phyloP scores from a whole-genome alignment of 805 yeast genomes.

The Kodamaea kaohsiungensis region DNA sequence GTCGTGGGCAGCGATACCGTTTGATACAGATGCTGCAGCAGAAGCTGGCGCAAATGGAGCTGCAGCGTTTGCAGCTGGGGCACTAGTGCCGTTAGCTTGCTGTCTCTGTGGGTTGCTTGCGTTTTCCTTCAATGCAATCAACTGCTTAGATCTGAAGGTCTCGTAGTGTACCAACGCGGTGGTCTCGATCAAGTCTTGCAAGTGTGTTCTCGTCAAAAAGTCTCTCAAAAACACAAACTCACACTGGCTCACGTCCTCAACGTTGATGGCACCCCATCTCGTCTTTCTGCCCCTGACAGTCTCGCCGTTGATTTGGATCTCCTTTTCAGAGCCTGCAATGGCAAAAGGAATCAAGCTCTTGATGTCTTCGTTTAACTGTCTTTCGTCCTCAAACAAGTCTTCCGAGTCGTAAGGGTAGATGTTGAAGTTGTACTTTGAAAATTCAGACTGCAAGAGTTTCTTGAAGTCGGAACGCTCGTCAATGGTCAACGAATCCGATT shows the following conservation, averaged over 20 bases:
- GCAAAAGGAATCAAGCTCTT: constrained; percentile 87
- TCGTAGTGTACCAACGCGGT: constrained; percentile 89
- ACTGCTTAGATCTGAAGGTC: constrained; percentile 88
- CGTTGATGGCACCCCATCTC: constrained; percentile 90
- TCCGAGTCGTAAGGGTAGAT: constrained; percentile 82
- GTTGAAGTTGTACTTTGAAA: constrained; percentile 67
- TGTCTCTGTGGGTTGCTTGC: constrained; percentile 53
- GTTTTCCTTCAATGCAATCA: constrained; percentile 89
- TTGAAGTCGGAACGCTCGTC: constrained; percentile 83
- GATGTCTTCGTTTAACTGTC: constrained; percentile 71
- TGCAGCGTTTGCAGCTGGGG: neutral
- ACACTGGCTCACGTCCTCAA: constrained; percentile 93
- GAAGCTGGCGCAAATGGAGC: neutral
- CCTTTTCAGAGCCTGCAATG: constrained; percentile 84
- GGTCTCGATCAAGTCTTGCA: constrained; percentile 93
- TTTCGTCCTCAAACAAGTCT: constrained; percentile 69
- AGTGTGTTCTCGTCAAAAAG: constrained; percentile 90
- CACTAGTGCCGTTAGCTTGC: constrained; percentile 21
- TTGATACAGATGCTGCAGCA: constrained; percentile 4
- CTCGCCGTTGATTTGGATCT: constrained; percentile 74
- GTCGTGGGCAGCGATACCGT: constrained; percentile 2
- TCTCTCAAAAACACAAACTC: constrained; percentile 94
- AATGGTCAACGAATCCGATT: constrained; percentile 84
- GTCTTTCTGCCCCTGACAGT: constrained; percentile 87
- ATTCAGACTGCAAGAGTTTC: constrained; percentile 73